phyloP scores from a whole-genome alignment of 2,329 filamentous ascomycete species.

The Leptosphaerulina australis region DNA sequence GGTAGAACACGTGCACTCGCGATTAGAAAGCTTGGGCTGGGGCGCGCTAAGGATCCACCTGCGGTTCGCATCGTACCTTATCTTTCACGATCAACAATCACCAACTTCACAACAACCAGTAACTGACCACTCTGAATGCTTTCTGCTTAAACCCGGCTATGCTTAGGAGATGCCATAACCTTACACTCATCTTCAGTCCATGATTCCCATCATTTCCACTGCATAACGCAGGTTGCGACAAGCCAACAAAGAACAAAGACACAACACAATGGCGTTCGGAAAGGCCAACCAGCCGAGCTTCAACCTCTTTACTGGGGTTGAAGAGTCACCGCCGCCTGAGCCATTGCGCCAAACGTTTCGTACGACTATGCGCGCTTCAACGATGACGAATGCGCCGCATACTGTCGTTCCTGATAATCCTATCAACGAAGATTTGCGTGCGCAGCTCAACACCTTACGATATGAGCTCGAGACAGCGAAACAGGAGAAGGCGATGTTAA shows the following conservation, averaged over 20 bases:
- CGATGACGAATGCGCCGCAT: constrained; percentile 49
- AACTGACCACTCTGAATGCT: background rate
- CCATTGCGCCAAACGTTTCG: constrained; percentile 52
- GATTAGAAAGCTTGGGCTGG: background rate
- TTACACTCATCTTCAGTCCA: background rate
- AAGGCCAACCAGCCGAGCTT: constrained; percentile 53
- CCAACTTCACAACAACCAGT: constrained; percentile 2
- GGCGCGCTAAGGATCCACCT: constrained; percentile 14
- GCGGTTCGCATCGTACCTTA: constrained; percentile 14
- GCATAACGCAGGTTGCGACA: constrained; percentile 4
- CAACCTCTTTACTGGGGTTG: constrained; percentile 56
- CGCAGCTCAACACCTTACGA: constrained; percentile 83
- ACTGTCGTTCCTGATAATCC: constrained; percentile 49
- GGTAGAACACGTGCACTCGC: constrained; percentile 7
- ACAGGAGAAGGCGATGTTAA: constrained; percentile 82
- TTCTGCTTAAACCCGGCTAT: too few relatives aligned
- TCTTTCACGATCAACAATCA: constrained; percentile 16
- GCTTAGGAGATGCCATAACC: constrained; percentile 5
- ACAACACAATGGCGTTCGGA: constrained; percentile 35
- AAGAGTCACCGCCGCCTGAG: constrained; percentile 44
- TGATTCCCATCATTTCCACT: background rate
- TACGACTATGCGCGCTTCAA: constrained; percentile 52
- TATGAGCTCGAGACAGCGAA: constrained; percentile 88
- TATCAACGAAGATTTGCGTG: constrained; percentile 78
- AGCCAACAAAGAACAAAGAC: constrained; percentile 27